These are phyloP conservation scores for Dothideomycetes sp. DNA, from an alignment of 2,329 filamentous ascomycete species.

Conservation along the genomic window DNA sequence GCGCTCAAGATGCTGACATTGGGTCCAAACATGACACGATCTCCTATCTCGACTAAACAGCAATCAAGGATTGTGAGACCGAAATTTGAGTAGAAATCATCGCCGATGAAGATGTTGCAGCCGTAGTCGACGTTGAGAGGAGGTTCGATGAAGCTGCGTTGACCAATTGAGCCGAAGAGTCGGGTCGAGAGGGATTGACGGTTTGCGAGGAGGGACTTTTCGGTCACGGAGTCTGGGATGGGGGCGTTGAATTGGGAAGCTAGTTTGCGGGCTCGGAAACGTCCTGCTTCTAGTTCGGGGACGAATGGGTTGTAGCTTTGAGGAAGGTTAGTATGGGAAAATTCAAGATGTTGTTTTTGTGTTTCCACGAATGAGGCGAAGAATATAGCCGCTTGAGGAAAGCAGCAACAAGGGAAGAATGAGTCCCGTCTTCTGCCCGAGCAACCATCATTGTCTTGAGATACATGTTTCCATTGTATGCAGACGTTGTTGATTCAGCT, in stretches of 20 bases:
- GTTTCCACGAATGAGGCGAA: too few species aligned
- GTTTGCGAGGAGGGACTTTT: constrained; percentile 20
- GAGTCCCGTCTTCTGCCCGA: too few species aligned
- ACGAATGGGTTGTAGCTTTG: constrained; percentile 43
- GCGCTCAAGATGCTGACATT: constrained; percentile 45
- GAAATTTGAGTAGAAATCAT: constrained; percentile 56
- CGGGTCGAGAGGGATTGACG: constrained; percentile 22
- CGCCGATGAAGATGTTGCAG: constrained; percentile 53
- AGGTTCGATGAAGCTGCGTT: constrained; percentile 47
- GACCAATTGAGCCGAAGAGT: constrained; percentile 27
- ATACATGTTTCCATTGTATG: too few species aligned
- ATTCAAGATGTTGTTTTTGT: background rate
- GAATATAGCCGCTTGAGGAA: too few species aligned
- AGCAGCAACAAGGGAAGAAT: too few species aligned
- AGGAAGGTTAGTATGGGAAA: background rate
- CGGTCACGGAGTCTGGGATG: constrained; percentile 32
- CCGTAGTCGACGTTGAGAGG: constrained; percentile 57
- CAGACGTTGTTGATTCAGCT: too few species aligned
- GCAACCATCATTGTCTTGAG: too few species aligned
- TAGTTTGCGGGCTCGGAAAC: constrained; percentile 47
- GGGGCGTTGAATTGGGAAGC: constrained; percentile 51
- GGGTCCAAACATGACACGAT: constrained; percentile 44
- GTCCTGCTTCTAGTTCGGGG: constrained; percentile 41
- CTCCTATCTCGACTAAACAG: constrained; percentile 43
- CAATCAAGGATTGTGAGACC: constrained; percentile 44